Base-by-base conservation (phyloP, 805 yeast species). In the Lipomyces spencermartinsiae region DNA sequence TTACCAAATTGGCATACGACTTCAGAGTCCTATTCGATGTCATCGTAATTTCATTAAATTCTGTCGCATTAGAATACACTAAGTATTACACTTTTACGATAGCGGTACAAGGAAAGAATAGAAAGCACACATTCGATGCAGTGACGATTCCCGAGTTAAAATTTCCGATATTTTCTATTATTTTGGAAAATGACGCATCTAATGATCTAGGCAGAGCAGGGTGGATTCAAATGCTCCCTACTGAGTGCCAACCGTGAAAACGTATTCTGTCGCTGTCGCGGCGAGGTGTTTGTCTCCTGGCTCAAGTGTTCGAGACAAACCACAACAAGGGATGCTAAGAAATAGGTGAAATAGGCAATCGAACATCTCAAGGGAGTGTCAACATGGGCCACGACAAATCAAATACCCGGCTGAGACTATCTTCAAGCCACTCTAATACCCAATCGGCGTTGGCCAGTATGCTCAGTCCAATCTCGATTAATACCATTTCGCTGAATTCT, bases 181-280 rank as follows among this genome's bases (percentile, higher is more conserved):
- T 80, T 73, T 88, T 83, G 35, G 78, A 78, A 69, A 86, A 75
- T 0, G 93, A 90, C 16, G 91, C 82, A 9, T 76, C 76, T n/a
- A n/a, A n/a, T n/a, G n/a, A n/a, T 12, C 88, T 87, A 0, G 86
- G 82, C 74, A 93, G 78, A 86, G 91, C 61, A 85, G 75, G 29
- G 90, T 77, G 12, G 92, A 87, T 75, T 91, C 92, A 68, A 87
- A 91, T 91, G 25, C 91, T 86, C 0, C 97, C 97, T 64, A 86
- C 84, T 0, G 95, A 84, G 61, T 97, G 78, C 1, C 93, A 85
- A 0, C 97, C 92, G 75, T 91, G 96, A 80, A 92, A 91, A n/a
- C n/a, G 77, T 92, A 92, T 1, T 91, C 94, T 1, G 91, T 90
- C n/a, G 89, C 89, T 0, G 97, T 92, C 53, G 96, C 93, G 4